Conservation (phyloP, 148 eudicot species). For the Nepenthes mirabilis region DNA sequence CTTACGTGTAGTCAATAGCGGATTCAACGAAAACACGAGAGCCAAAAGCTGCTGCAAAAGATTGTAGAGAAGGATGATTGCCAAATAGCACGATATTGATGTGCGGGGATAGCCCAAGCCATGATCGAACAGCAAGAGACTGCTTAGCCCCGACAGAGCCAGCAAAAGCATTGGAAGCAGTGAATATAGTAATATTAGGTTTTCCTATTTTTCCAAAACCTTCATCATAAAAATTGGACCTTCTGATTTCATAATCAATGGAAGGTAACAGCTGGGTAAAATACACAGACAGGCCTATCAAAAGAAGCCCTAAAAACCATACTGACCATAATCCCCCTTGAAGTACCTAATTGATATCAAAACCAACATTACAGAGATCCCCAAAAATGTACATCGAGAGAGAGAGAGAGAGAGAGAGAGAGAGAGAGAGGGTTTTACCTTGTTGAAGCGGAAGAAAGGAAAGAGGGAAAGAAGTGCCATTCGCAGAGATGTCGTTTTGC, state of each 20-base stretch:
- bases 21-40: conserved; percentile 63
- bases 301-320: conserved; percentile 64
- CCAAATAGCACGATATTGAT: conserved; percentile 68
- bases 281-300: conserved; percentile 59
- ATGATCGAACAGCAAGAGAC: conserved; percentile 68
- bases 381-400: neutral
- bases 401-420: neutral
- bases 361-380: conserved; percentile 1
- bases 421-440: conserved; percentile 11
- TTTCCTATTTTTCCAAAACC: conserved; percentile 10
- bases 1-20: conserved; percentile 78
- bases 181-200: conserved; percentile 53
- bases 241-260: conserved; percentile 27
- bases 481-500: neutral
- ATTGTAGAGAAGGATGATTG: conserved; percentile 41
- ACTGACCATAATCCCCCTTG: conserved; percentile 48
- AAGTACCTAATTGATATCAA: conserved; percentile 21
- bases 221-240: conserved; percentile 7
- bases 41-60: conserved; percentile 51
- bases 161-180: conserved; percentile 39
- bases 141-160: conserved; percentile 46
- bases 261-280: conserved; percentile 38
- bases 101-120: conserved; percentile 68
- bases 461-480: conserved; percentile 14
- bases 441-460: conserved; percentile 14